These are phyloP conservation scores for Candida khao-thaluensis DNA, from an alignment of 805 yeast genomes.

Conservation along the genomic window DNA sequence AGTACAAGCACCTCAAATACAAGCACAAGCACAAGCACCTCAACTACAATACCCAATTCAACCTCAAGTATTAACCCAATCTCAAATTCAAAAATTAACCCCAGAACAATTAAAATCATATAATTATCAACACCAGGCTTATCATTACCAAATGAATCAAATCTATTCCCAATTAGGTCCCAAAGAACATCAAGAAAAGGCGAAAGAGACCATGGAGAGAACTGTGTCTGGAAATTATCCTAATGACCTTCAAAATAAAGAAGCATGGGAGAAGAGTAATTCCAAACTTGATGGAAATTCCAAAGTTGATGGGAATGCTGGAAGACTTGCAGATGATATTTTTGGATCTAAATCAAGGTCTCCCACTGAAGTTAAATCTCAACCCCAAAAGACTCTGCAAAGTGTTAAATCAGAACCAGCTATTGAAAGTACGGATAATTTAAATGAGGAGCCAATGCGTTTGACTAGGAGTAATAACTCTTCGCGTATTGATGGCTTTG, in stretches of 20 bases:
- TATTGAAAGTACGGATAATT: not conserved
- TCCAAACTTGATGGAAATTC: constrained; percentile 23
- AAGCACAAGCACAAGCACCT: not conserved
- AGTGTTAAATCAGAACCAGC: constrained; percentile 21
- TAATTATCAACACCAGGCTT: constrained; percentile 21
- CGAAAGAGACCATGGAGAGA: constrained; percentile 6
- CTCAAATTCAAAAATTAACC: constrained; percentile 17
- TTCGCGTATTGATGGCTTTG: constrained; percentile 8
- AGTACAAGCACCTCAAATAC: not conserved
- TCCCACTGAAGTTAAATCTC: constrained; percentile 9
- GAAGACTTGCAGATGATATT: constrained; percentile 41
- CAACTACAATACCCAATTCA: constrained; percentile 14
- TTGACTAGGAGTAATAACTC: constrained; percentile 15
- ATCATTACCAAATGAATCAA: constrained; percentile 20
- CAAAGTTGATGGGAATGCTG: constrained; percentile 31
- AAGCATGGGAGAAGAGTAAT: constrained; percentile 37
- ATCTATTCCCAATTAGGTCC: no score
- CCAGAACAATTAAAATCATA: constrained; percentile 25
- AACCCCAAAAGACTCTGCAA: constrained; percentile 19
- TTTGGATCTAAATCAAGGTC: constrained; percentile 26
- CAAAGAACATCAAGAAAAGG: constrained; percentile 14
- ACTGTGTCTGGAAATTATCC: not conserved
- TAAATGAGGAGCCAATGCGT: constrained; percentile 1
- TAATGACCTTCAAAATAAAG: constrained; percentile 27
- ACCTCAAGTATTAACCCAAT: constrained; percentile 16